phyloP scores from a whole-genome alignment of 1,284 basidiomycete species.

The Boletus sp. region DNA sequence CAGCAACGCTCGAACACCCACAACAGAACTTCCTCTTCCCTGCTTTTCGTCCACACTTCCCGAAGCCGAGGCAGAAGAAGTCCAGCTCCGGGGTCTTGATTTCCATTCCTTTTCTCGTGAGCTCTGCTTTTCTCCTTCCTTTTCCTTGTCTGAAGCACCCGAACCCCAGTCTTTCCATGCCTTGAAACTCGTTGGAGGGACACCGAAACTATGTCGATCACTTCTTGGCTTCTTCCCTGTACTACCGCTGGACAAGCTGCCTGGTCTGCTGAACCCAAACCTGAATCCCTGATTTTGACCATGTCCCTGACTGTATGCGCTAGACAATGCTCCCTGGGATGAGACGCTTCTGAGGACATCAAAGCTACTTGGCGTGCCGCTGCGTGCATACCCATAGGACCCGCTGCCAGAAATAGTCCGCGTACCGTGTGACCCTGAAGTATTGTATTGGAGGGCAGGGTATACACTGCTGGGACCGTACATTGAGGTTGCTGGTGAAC shows the following conservation, averaged over 20 bases:
- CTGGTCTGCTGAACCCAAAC: slow-evolving; percentile 19
- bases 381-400: slow-evolving; percentile 26
- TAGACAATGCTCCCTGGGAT: slow-evolving; percentile 31
- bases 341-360: slow-evolving; percentile 30
- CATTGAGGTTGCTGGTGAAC: slow-evolving; percentile 24
- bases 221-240: slow-evolving; percentile 14
- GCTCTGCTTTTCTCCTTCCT: slow-evolving; percentile 13
- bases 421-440: slow-evolving; percentile 20
- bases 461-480: slow-evolving; percentile 17
- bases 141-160: slow-evolving; percentile 21
- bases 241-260: slow-evolving; percentile 21
- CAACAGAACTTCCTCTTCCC: slow-evolving; percentile 20
- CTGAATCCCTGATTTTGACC: slow-evolving; percentile 17
- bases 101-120: slow-evolving; percentile 16
- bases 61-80: slow-evolving; percentile 16
- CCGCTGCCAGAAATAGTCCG: slow-evolving; percentile 24
- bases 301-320: slow-evolving; percentile 17
- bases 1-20: slow-evolving; percentile 27
- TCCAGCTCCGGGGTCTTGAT: slow-evolving; percentile 14
- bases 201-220: slow-evolving; percentile 17
- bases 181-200: slow-evolving; percentile 29
- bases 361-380: slow-evolving; percentile 25
- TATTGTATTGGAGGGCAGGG: slow-evolving; percentile 13
- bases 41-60: slow-evolving; percentile 28
- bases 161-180: slow-evolving; percentile 25